phyloP scores from a whole-genome alignment of 164 flowering plant species.

The Piper longum region DNA sequence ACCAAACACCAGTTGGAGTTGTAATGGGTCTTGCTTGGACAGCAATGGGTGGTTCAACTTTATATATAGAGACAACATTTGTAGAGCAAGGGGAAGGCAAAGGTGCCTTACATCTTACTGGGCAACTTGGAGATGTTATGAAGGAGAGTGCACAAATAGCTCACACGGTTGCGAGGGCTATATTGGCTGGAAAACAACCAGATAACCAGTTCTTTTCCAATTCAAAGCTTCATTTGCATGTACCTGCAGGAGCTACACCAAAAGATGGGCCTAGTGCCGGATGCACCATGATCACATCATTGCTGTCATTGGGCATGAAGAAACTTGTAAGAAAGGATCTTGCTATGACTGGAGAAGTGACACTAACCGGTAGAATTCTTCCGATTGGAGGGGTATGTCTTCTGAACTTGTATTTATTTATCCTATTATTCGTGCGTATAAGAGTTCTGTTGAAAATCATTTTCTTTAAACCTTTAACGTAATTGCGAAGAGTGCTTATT shows the following conservation, averaged over 20 bases:
- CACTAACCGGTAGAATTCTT: conserved; percentile 78
- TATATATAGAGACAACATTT: conserved; percentile 68
- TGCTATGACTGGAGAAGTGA: conserved; percentile 98
- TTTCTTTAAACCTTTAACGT: no score
- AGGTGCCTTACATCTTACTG: conserved; percentile 74
- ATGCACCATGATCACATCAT: conserved; percentile 93
- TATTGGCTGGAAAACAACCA: conserved; percentile 59
- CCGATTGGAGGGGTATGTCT: conserved; percentile 95
- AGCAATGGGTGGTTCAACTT: conserved; percentile 95
- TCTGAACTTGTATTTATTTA: neutral
- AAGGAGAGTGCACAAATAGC: conserved; percentile 97
- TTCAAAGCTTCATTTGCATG: conserved; percentile 89
- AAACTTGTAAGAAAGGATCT: conserved; percentile 72
- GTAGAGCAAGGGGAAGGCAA: conserved; percentile 87
- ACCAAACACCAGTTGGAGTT: conserved; percentile 77
- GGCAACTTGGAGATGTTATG: conserved; percentile 98
- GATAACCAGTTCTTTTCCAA: conserved; percentile 55
- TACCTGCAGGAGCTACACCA: conserved; percentile 97
- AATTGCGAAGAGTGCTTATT: no score
- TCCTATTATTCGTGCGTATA: no score
- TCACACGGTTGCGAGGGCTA: conserved; percentile 72
- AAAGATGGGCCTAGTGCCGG: conserved; percentile 99
- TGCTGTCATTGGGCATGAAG: conserved; percentile 76
- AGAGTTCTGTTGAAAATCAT: no score
- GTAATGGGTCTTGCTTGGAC: conserved; percentile 99